These are phyloP conservation scores for Aurantiochytrium sp. DNA, from an alignment of 108 stramenopile species.

Conservation along the genomic window DNA sequence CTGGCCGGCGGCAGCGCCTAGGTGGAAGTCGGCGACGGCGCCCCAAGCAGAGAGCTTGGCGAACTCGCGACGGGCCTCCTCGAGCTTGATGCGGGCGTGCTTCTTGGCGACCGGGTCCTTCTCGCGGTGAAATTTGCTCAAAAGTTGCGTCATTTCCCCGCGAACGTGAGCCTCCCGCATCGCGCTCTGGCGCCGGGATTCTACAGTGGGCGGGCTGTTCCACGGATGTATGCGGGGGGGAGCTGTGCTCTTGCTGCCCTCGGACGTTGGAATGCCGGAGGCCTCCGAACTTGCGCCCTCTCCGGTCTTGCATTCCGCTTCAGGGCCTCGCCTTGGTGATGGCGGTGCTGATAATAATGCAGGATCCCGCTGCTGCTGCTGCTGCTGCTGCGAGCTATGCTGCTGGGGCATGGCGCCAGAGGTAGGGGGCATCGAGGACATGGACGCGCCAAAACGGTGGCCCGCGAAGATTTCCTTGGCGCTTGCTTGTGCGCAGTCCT, in stretches of 20 bases:
- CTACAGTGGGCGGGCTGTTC: not conserved
- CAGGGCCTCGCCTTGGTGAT: too few species aligned
- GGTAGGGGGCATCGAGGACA: too few species aligned
- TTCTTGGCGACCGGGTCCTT: not conserved
- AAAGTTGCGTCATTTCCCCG: not conserved
- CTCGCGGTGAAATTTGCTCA: not conserved
- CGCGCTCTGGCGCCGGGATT: not conserved
- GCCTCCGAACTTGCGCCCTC: not conserved
- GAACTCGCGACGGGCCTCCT: not conserved
- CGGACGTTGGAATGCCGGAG: not conserved
- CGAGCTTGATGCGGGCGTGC: not conserved
- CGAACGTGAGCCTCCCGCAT: not conserved
- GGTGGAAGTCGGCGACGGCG: not conserved
- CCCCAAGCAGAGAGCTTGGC: conserved; percentile 2
- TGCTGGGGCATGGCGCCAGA: too few species aligned
- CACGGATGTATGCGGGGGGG: not conserved
- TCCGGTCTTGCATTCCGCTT: not conserved
- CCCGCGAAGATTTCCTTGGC: too few species aligned
- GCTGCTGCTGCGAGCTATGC: too few species aligned
- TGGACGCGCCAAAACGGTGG: too few species aligned
- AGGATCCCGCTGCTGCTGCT: too few species aligned
- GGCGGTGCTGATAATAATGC: too few species aligned
- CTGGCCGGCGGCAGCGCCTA: not conserved
- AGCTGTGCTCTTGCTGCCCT: not conserved
- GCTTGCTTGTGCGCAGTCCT: too few species aligned